Percentiles rank a stretch among this genome's conserved stretches.
Conservation (phyloP, 164 flowering plant genomes). For the Liriodendron chinense region DNA sequence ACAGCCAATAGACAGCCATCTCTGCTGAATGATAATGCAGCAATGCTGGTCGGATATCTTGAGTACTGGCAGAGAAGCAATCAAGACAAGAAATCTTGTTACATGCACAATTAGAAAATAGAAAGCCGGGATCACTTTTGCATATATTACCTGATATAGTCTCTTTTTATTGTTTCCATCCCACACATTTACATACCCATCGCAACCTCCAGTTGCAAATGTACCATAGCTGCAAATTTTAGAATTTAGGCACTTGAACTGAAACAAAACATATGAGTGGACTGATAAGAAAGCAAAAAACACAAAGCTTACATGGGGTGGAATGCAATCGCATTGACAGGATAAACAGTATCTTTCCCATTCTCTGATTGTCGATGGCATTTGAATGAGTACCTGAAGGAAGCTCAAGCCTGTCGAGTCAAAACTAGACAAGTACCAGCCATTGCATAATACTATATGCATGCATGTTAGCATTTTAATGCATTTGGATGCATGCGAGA, state of each 20-base stretch:
- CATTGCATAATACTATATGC: neutral
- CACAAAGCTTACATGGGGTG: slow-evolving; percentile 95
- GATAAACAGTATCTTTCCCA: slow-evolving; percentile 94
- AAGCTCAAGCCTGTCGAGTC: neutral
- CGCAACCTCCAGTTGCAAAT: slow-evolving; percentile 91
- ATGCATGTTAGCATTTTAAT: neutral
- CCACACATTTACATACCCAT: slow-evolving; percentile 19
- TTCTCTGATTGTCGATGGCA: slow-evolving; percentile 97
- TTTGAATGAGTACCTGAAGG: slow-evolving; percentile 91
- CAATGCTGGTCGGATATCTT: slow-evolving; percentile 85
- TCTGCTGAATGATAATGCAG: slow-evolving; percentile 93
- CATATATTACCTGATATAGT: slow-evolving; percentile 72
- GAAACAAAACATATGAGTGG: neutral
- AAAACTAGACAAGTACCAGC: neutral
- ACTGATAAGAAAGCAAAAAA: neutral
- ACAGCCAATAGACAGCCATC: slow-evolving; percentile 93
- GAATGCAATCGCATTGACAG: slow-evolving; percentile 94
- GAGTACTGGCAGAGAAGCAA: slow-evolving; percentile 46
- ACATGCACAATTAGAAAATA: neutral
- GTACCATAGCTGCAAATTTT: slow-evolving; percentile 70
- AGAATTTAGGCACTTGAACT: neutral
- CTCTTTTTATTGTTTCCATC: slow-evolving; percentile 92
- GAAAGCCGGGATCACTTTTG: neutral
- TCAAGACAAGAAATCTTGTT: neutral
- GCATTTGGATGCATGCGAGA: neutral